Evolutionary conservation across 1,284 basidiomycete genomes (phyloP).

Genomic region (Mixia osmundae): DNA sequence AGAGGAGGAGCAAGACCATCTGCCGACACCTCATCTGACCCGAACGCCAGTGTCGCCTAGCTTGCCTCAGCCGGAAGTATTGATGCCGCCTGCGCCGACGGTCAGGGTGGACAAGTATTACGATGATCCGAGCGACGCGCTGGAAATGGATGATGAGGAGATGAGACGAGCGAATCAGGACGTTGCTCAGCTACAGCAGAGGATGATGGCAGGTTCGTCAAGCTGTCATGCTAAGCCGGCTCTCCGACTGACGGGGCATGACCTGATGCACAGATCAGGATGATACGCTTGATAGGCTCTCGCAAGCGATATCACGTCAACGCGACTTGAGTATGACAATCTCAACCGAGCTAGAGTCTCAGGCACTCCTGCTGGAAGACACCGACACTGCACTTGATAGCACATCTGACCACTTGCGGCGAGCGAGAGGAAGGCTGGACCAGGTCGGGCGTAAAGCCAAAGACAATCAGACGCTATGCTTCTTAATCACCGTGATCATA

Average conservation of each 20-base stretch:
- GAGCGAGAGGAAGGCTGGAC: constrained; percentile 12
- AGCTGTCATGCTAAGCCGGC: neutral
- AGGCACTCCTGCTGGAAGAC: constrained; percentile 15
- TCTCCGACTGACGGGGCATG: neutral
- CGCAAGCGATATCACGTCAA: constrained; percentile 16
- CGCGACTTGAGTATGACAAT: constrained; percentile 16
- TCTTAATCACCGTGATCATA: constrained; percentile 13
- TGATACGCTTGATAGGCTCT: constrained; percentile 13
- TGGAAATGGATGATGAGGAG: constrained; percentile 15
- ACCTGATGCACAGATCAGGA: constrained; percentile 13
- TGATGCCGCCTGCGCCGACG: no score
- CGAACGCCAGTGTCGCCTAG: no score
- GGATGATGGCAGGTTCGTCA: constrained; percentile 13
- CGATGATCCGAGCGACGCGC: no score
- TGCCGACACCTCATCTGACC: no score
- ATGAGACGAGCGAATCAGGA: constrained; percentile 15
- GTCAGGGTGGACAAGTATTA: no score
- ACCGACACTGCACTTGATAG: constrained; percentile 16
- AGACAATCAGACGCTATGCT: constrained; percentile 11
- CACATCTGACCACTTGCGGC: constrained; percentile 11
- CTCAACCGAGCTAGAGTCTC: constrained; percentile 17
- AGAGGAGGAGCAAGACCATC: no score
- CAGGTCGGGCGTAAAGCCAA: constrained; percentile 11
- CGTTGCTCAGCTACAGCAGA: constrained; percentile 16
- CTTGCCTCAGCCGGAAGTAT: no score